Percentiles rank a stretch among this genome's conserved stretches.
Evolutionary conservation across 441 rosid species (phyloP).

Genomic region (Kokia cookei): DNA sequence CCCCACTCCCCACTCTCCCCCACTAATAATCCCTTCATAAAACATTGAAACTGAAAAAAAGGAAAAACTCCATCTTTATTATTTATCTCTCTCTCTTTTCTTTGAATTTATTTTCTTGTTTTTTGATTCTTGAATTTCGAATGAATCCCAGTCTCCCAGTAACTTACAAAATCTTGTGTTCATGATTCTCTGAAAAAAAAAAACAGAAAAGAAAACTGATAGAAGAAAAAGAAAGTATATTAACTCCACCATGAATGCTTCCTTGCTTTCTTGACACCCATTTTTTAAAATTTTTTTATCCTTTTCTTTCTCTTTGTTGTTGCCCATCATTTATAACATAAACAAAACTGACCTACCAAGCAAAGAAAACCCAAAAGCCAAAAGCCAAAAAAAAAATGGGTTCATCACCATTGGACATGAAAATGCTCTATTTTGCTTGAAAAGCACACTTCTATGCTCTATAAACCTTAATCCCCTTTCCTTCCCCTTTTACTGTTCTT

Average conservation of each 20-base stretch:
- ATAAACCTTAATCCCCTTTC: slow-evolving; percentile 3
- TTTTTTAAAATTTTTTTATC: background rate
- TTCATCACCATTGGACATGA: slow-evolving; percentile 23
- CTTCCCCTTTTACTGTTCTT: background rate
- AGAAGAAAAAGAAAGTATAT: background rate
- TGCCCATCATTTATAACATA: slow-evolving; percentile 5
- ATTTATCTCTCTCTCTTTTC: background rate
- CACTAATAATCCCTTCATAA: background rate
- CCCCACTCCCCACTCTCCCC: background rate
- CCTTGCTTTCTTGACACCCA: slow-evolving; percentile 48
- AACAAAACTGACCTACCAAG: slow-evolving; percentile 44
- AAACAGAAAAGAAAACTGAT: background rate
- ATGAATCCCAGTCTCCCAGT: background rate
- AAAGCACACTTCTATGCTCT: slow-evolving; percentile 8
- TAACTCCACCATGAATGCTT: slow-evolving; percentile 32
- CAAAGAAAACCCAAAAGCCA: slow-evolving; percentile 29
- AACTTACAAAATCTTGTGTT: background rate
- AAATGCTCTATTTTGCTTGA: slow-evolving; percentile 22
- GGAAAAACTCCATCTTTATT: background rate
- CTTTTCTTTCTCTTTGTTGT: background rate
- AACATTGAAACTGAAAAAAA: background rate
- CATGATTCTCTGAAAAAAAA: background rate
- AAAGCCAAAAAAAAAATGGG: slow-evolving; percentile 13
- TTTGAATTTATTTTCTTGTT: background rate
- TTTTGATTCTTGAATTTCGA: slow-evolving; percentile 4